Evolutionary conservation across 1,139 yeast species (phyloP).

Genomic region (Hyphopichia burtonii): DNA sequence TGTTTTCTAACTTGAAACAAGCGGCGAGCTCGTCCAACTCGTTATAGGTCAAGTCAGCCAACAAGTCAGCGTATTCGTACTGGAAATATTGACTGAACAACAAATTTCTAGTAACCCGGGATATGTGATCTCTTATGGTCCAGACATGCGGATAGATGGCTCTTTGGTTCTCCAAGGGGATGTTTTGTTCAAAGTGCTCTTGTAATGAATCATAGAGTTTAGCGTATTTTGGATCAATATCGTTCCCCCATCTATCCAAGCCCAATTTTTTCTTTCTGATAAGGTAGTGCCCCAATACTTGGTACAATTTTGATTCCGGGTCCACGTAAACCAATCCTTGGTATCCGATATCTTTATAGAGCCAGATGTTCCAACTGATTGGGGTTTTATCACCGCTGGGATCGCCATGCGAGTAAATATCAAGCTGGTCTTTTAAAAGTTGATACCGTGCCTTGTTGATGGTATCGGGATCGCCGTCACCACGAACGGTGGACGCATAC

Average conservation of each 20-base stretch:
- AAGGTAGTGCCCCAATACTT: conserved; percentile 38
- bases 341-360: conserved; percentile 50
- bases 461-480: conserved; percentile 32
- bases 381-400: conserved; percentile 44
- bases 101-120: conserved; percentile 38
- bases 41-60: conserved; percentile 35
- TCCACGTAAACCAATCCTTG: conserved; percentile 46
- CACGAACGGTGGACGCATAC: conserved; percentile 40
- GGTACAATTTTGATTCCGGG: conserved; percentile 40
- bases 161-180: conserved; percentile 31
- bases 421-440: conserved; percentile 42
- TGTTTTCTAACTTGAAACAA: conserved; percentile 45
- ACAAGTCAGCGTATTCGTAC: conserved; percentile 43
- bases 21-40: conserved; percentile 49
- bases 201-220: conserved; percentile 29
- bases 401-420: conserved; percentile 38
- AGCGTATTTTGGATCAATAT: conserved; percentile 36
- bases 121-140: conserved; percentile 31
- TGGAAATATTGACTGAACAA: conserved; percentile 39
- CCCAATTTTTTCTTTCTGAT: conserved; percentile 42
- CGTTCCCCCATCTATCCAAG: conserved; percentile 48
- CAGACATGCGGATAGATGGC: conserved; percentile 36
- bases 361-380: conserved; percentile 50
- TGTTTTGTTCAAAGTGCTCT: conserved; percentile 31
- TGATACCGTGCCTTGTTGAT: conserved; percentile 37